Percentiles rank a stretch among this genome's conserved stretches.
Conservation (phyloP, 805 yeast species). For the Zygosaccharomyces rouxii region DNA sequence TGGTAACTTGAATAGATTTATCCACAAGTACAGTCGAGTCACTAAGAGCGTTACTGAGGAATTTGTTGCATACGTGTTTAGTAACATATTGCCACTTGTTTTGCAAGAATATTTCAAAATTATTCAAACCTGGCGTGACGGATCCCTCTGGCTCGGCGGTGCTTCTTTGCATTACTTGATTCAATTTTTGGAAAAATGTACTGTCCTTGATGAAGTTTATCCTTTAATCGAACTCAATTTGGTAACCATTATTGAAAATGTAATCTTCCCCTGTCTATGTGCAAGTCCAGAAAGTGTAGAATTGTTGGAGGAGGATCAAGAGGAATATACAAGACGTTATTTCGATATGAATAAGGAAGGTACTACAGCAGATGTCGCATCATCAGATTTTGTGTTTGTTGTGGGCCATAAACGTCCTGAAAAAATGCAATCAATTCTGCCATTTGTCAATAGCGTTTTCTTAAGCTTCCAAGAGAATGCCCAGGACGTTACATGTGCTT, state of each 20-base stretch:
- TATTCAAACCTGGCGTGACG: constrained; percentile 39
- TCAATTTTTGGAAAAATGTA: constrained; percentile 58
- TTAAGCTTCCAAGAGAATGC: constrained; percentile 34
- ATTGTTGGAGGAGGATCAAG: constrained; percentile 73
- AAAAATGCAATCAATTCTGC: constrained; percentile 49
- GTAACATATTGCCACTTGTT: constrained; percentile 65
- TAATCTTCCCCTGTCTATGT: constrained; percentile 72
- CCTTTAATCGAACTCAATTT: constrained; percentile 57
- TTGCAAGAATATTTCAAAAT: constrained; percentile 55
- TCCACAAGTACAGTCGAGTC: constrained; percentile 54
- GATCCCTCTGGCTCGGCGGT: constrained; percentile 57
- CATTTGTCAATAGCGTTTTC: constrained; percentile 52
- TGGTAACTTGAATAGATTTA: constrained; percentile 68
- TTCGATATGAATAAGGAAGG: constrained; percentile 63
- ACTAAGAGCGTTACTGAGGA: constrained; percentile 41
- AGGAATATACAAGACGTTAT: constrained; percentile 71
- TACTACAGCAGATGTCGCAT: constrained; percentile 72
- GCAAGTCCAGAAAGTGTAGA: constrained; percentile 64
- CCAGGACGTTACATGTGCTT: constrained; percentile 41
- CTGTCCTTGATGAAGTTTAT: constrained; percentile 57
- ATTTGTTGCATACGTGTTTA: constrained; percentile 52
- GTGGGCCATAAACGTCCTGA: constrained; percentile 53
- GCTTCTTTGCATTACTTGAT: constrained; percentile 62
- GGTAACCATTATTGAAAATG: constrained; percentile 58
- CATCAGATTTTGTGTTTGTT: constrained; percentile 66